These are phyloP conservation scores for Phytophthora hybrid DNA, from an alignment of 352 stramenopile species.

Conservation along the genomic window DNA sequence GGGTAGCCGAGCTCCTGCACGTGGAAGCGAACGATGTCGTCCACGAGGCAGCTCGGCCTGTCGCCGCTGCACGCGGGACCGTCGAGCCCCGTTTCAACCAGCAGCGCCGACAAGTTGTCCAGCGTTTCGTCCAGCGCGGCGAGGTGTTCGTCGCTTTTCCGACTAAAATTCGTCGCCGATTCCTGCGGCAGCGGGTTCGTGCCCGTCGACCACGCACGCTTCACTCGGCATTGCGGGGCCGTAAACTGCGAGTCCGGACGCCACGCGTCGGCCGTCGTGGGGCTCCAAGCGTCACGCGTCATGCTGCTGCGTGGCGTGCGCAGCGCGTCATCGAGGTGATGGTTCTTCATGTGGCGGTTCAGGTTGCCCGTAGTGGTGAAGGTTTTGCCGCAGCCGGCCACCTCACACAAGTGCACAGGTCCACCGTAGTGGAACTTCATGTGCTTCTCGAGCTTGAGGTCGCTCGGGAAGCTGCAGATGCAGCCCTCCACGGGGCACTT, in stretches of 20 bases:
- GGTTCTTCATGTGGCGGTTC: slow-evolving; percentile 56
- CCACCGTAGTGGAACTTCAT: slow-evolving; percentile 60
- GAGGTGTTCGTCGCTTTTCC: slow-evolving; percentile 15
- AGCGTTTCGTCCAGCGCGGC: slow-evolving; percentile 35
- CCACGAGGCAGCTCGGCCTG: slow-evolving; percentile 37
- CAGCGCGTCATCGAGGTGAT: slow-evolving; percentile 32
- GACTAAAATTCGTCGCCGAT: slow-evolving; percentile 33
- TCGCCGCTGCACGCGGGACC: neutral
- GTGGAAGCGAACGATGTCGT: slow-evolving; percentile 58
- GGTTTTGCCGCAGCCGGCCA: slow-evolving; percentile 63
- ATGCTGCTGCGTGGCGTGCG: slow-evolving; percentile 10
- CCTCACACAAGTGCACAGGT: slow-evolving; percentile 46
- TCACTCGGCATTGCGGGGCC: slow-evolving; percentile 17
- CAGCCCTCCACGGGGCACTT: slow-evolving; percentile 49
- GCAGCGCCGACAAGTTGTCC: slow-evolving; percentile 41
- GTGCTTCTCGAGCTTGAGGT: slow-evolving; percentile 56
- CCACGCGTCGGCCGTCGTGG: slow-evolving; percentile 35
- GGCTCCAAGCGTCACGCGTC: slow-evolving; percentile 23
- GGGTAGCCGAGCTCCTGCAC: slow-evolving; percentile 44
- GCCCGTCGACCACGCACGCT: slow-evolving; percentile 35
- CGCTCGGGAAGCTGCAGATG: slow-evolving; percentile 44
- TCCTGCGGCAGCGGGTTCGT: slow-evolving; percentile 34
- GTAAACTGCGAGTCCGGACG: slow-evolving; percentile 8
- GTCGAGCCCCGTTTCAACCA: slow-evolving; percentile 44
- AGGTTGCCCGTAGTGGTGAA: slow-evolving; percentile 69